A percentile compares a stretch with the other conserved stretches of the same genome.
Evolutionary conservation across 495 filamentous ascomycete genomes (phyloP).

Genomic region (Cercophora samala): DNA sequence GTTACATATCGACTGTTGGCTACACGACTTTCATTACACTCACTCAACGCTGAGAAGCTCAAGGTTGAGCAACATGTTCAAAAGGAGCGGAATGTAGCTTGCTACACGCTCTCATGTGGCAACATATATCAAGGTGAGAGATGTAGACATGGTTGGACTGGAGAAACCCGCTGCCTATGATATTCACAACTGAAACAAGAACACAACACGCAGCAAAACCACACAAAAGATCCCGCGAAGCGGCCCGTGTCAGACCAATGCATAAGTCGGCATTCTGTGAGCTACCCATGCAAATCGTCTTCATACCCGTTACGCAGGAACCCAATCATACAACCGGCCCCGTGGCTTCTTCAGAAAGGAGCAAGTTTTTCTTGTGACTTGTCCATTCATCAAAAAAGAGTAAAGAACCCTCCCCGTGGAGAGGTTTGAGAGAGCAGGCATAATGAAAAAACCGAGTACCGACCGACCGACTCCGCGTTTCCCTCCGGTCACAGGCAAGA

Average conservation of each 20-base stretch:
- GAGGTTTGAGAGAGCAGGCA: conserved; percentile 18
- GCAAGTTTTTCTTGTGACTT: conserved; percentile 28
- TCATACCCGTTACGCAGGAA: conserved; percentile 25
- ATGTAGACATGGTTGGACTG: not conserved
- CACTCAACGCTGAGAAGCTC: too few relatives aligned
- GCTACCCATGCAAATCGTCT: conserved; percentile 37
- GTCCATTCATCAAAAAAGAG: conserved; percentile 20
- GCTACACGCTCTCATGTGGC: not conserved
- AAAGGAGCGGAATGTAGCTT: too few relatives aligned
- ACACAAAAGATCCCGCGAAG: not conserved
- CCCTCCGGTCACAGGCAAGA: conserved; percentile 29
- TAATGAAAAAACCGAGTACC: conserved; percentile 36
- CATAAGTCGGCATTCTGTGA: conserved; percentile 36
- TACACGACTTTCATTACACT: too few relatives aligned
- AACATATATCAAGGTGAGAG: not conserved
- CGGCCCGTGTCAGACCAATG: conserved; percentile 21
- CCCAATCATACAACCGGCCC: conserved; percentile 34
- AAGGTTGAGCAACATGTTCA: too few relatives aligned
- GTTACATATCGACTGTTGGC: too few relatives aligned
- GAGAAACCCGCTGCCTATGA: not conserved
- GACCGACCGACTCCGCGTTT: conserved; percentile 39
- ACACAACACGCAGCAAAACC: not conserved
- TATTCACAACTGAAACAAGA: not conserved
- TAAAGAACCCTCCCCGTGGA: conserved; percentile 28
- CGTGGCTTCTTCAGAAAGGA: conserved; percentile 24